A percentile compares a stretch with the other conserved stretches of the same genome.
Conservation (phyloP, 2,329 filamentous ascomycete genomes). For the Hortaea werneckii region DNA sequence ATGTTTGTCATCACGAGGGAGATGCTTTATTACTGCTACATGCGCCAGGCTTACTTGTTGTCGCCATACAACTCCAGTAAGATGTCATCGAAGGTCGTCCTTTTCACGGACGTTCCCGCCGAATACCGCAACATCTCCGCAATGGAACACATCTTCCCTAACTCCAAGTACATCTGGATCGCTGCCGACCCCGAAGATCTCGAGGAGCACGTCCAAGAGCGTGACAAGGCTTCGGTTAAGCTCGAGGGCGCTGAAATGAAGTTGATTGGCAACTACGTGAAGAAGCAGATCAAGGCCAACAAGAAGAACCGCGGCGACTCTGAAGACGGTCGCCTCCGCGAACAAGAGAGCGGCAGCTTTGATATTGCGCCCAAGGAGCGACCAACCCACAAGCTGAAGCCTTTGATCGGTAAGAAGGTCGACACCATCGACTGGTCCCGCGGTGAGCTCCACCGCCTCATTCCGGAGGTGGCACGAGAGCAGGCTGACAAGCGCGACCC, state of each 20-base stretch:
- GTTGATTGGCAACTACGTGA: conserved; percentile 26
- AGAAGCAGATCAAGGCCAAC: conserved; percentile 13
- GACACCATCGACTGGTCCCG: conserved; percentile 87
- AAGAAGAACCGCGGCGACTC: conserved; percentile 1
- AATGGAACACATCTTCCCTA: conserved; percentile 28
- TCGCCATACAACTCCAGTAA: conserved; percentile 34
- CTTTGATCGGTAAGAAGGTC: conserved; percentile 66
- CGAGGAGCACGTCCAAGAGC: conserved; percentile 32
- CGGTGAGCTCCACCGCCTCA: conserved; percentile 59
- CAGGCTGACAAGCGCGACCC: conserved; percentile 59
- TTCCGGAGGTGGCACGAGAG: conserved; percentile 57
- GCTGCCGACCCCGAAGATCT: conserved; percentile 36
- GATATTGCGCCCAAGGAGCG: conserved; percentile 50
- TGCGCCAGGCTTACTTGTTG: conserved; percentile 37
- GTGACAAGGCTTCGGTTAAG: conserved; percentile 33
- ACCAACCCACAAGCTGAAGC: conserved; percentile 52
- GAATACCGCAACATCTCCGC: conserved; percentile 28
- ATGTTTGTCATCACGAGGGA: conserved; percentile 37
- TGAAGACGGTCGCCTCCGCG: conserved; percentile 32
- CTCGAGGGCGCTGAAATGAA: conserved; percentile 36
- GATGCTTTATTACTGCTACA: conserved; percentile 34
- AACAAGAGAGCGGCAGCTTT: conserved; percentile 28
- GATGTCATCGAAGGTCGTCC: conserved; percentile 35
- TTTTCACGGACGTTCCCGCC: conserved; percentile 37
- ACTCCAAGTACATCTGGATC: conserved; percentile 36